These are phyloP conservation scores for Xylaria sp. DNA, from an alignment of 2,329 filamentous ascomycete species.

Conservation along the genomic window DNA sequence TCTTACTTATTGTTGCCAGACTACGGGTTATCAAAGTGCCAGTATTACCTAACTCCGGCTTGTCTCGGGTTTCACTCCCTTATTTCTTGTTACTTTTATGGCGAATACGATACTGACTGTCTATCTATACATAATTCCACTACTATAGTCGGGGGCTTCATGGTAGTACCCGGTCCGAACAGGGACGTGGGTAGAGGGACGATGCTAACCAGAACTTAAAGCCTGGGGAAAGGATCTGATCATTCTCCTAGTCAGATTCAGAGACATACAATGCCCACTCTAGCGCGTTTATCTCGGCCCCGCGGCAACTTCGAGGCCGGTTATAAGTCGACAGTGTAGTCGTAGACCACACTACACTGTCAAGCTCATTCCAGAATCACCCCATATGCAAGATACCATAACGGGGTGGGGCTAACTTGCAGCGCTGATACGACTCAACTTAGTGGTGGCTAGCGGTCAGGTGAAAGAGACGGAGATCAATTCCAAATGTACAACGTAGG, in stretches of 20 bases:
- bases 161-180: constrained; percentile 2
- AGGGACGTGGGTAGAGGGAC: not conserved
- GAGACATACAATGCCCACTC: not conserved
- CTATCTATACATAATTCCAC: not conserved
- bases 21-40: not conserved
- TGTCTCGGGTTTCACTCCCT: not conserved
- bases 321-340: not conserved
- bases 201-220: not conserved
- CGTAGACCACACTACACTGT: not conserved
- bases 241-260: not conserved
- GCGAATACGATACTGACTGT: not conserved
- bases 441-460: not conserved
- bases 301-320: not conserved
- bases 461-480: no score
- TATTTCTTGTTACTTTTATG: not conserved
- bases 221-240: not conserved
- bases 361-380: not conserved
- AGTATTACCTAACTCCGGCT: not conserved
- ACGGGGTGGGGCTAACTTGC: not conserved
- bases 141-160: not conserved
- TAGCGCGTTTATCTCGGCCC: not conserved
- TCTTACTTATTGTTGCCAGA: not conserved
- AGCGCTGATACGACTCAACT: not conserved
- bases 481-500: no score
- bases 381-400: not conserved